Evolutionary conservation across 1,284 basidiomycete genomes (phyloP), one percentile per base, ranked within the genome.

Genomic region (Cronartium ribicola): DNA sequence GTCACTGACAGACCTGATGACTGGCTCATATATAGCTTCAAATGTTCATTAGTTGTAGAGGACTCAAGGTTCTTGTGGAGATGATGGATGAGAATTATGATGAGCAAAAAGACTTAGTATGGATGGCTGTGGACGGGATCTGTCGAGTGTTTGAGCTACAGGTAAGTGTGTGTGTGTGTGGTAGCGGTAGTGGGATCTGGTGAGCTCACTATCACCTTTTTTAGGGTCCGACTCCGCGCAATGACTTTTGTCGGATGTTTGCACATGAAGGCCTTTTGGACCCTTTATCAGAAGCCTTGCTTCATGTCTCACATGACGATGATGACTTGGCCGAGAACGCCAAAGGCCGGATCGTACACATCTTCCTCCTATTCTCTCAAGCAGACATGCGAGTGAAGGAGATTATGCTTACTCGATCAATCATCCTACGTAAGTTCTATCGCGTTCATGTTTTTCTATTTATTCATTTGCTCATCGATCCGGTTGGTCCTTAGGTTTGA

Each of bases 231-330:
- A 96, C 94, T 7, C 94, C 94, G 7, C 92, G 96, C 79, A 97
- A 95, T 80, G 95, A 98, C 82, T 97, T 98, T 80, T 98, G 94
- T 80, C 88, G 95, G 17, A 96, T 98, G 91, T 94, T 98, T 83
- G 93, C 96, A 41, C 87, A 92, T 36, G 95, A 97, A 82, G 94
- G 94, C 17, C 84, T 98, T 5, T 84, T 97, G 46, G 94, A 97
- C 77, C 95, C 95, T 0, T 83, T 98, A 1, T 93, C 94, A 0
- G 89, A 90, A 0, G 94, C 94, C 0, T 82, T 98, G 51, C 84
- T 95, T 68, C 90, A 91, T 77, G 90, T 97, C 70, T 90, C 94
- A 84, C 86, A 87, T 3, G 89, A 87, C 77, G 86, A 87, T 20
- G 88, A 88, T 67, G 85, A 87, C 14, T 82, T 87, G 2, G 79